A percentile compares a stretch with the other conserved stretches of the same genome.
Evolutionary conservation across 2,329 filamentous ascomycete genomes (phyloP).

Genomic region (Talaromyces pinophilus): DNA sequence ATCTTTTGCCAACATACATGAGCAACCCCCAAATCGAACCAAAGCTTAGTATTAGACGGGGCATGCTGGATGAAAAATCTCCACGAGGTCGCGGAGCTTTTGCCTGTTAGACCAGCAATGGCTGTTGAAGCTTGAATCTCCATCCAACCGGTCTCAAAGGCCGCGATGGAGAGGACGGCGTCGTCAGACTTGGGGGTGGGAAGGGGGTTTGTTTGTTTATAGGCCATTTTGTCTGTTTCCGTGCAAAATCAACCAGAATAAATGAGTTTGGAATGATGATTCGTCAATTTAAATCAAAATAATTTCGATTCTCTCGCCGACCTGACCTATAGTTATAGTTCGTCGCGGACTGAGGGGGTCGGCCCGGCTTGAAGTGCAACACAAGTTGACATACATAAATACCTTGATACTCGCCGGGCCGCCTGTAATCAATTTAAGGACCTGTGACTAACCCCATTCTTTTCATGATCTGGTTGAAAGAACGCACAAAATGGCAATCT

Average conservation of each 20-base stretch:
- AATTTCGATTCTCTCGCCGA: neutral
- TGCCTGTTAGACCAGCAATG: slow-evolving; percentile 11
- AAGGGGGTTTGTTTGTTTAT: slow-evolving; percentile 14
- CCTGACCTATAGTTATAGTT: neutral
- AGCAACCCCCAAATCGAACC: slow-evolving; percentile 16
- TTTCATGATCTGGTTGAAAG: neutral
- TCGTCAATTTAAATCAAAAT: neutral
- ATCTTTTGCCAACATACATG: slow-evolving; percentile 1
- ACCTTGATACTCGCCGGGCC: neutral
- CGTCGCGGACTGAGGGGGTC: neutral
- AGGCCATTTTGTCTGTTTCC: slow-evolving; percentile 8
- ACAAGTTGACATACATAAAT: neutral
- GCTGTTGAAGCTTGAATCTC: slow-evolving; percentile 7
- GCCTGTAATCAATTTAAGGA: neutral
- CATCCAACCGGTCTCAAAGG: slow-evolving; percentile 18
- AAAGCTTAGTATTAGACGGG: slow-evolving; percentile 9
- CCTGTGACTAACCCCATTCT: neutral
- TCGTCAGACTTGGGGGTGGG: neutral
- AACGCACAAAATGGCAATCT: neutral
- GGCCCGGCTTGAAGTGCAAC: neutral
- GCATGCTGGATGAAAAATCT: slow-evolving; percentile 18
- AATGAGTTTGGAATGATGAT: neutral
- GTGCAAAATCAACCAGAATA: neutral
- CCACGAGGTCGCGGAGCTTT: neutral
- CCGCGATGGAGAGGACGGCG: slow-evolving; percentile 11